Evolutionary conservation across 352 stramenopile genomes (phyloP), one percentile per base, ranked within the genome.

Genomic region (Pythium pyrilobum): DNA sequence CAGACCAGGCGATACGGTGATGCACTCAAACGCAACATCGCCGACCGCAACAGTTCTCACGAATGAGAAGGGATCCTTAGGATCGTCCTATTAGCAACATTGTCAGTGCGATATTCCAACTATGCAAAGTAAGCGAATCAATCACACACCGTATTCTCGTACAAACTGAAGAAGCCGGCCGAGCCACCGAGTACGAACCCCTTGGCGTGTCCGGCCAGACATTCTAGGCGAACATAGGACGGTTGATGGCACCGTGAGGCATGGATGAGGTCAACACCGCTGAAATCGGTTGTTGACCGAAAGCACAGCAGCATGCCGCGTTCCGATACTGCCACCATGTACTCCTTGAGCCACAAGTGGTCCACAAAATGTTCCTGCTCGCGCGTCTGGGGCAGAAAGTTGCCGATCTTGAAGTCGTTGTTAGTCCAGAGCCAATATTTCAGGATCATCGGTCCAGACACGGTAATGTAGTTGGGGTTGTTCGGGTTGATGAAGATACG

Each of bases 361-460:
- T 92, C 82, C 3, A 87, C 78, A 47, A 89, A 91, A 60, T 91
- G 80, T 34, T 91, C 79, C 33, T 91, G 80, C n/a, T 92, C 82
- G 2, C 81, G 72, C 8, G 82, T 64, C 32, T 79, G 77, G 9
- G 80, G 80, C 0, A 91, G 28, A n/a, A 91, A 85, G 42, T 87
- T 89, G 21, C 72, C 69, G 41, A 87, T 90, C 36, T 81, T 85
- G 50, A 91, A 87, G 36, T 89, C 80, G 37, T 72, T 84, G 23
- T 85, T 87, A 2, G 72, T 86, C 69, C 83, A 85, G 10, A 86
- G 53, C 80, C 80, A 92, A 46, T 81, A 86, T 36, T 89, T 89
- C 7, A 92, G 63, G 5, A 87, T 77, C 56, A 79, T 87, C 1
- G 80, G 81, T 0, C 82, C 82, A 3, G 80, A 91, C 8, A 90